Evolutionary conservation across 1,284 basidiomycete species (phyloP).

Genomic region (Ceratobasidium sp.): DNA sequence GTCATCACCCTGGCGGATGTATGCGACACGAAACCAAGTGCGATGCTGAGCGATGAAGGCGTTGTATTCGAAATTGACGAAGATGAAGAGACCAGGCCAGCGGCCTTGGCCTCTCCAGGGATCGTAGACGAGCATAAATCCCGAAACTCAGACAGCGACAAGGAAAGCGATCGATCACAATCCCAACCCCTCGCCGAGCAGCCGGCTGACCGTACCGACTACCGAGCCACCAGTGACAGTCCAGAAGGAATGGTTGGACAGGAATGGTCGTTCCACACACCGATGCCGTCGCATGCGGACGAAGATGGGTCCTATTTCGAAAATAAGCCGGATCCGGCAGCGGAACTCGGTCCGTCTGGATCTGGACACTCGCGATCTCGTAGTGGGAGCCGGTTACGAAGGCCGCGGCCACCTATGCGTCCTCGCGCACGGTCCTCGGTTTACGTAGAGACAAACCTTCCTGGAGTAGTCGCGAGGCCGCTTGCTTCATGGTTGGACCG

Average conservation of each 20-base stretch:
- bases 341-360: neutral
- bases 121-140: slow-evolving; percentile 16
- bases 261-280: slow-evolving; percentile 29
- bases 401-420: slow-evolving; percentile 3
- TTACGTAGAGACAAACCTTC: slow-evolving; percentile 53
- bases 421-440: slow-evolving; percentile 48
- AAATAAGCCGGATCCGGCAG: neutral
- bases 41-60: slow-evolving; percentile 16
- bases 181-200: slow-evolving; percentile 21
- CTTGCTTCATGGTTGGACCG: slow-evolving; percentile 73
- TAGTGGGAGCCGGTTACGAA: neutral
- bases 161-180: neutral
- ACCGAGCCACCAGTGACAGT: slow-evolving; percentile 11
- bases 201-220: slow-evolving; percentile 20
- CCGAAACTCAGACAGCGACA: slow-evolving; percentile 15
- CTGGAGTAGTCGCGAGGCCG: slow-evolving; percentile 57
- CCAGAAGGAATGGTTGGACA: slow-evolving; percentile 22
- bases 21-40: slow-evolving; percentile 31
- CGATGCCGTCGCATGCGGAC: slow-evolving; percentile 5
- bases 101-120: neutral
- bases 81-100: slow-evolving; percentile 5
- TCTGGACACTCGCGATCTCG: slow-evolving; percentile 14
- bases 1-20: slow-evolving; percentile 30
- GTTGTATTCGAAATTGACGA: slow-evolving; percentile 11
- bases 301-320: slow-evolving; percentile 16